Conservation (phyloP, 106 monocot genomes). For the Triglochin maritima region DNA sequence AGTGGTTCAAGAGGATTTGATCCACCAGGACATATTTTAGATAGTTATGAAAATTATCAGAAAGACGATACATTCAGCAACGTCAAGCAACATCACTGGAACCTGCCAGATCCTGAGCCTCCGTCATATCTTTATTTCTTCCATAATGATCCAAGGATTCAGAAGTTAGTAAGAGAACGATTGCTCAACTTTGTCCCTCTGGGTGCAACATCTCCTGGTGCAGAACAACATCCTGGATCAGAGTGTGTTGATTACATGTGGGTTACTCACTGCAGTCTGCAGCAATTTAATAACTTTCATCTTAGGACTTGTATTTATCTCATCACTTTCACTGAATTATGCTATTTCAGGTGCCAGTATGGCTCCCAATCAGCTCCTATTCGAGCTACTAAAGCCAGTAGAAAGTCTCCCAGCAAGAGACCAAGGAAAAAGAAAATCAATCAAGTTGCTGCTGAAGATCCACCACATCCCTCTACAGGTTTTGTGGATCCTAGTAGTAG, state of each 20-base stretch:
- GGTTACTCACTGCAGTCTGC: neutral
- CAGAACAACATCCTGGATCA: conserved; percentile 16
- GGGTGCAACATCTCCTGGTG: conserved; percentile 22
- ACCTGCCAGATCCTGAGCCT: conserved; percentile 30
- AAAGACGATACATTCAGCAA: conserved; percentile 5
- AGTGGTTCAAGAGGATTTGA: conserved; percentile 19
- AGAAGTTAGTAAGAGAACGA: conserved; percentile 31
- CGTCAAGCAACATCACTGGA: conserved; percentile 1
- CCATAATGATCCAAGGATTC: conserved; percentile 58
- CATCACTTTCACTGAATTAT: conserved; percentile 6
- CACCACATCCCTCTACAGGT: conserved; percentile 9
- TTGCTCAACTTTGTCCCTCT: conserved; percentile 61
- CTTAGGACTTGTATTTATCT: neutral
- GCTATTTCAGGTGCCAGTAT: conserved; percentile 40
- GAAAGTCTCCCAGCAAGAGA: conserved; percentile 2
- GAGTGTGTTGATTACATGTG: conserved; percentile 68
- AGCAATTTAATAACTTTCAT: neutral
- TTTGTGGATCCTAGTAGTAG: conserved; percentile 38
- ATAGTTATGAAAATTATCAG: conserved; percentile 9
- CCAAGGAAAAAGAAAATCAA: conserved; percentile 21
- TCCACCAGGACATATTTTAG: conserved; percentile 11
- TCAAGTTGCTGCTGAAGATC: conserved; percentile 6
- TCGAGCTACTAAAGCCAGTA: conserved; percentile 1
- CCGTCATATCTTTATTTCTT: conserved; percentile 62
- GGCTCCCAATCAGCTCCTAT: conserved; percentile 8